A percentile compares a stretch with the other conserved stretches of the same genome.
Evolutionary conservation across 495 filamentous ascomycete species (phyloP).

Genomic region (Melanomma pulvis-pyrius): DNA sequence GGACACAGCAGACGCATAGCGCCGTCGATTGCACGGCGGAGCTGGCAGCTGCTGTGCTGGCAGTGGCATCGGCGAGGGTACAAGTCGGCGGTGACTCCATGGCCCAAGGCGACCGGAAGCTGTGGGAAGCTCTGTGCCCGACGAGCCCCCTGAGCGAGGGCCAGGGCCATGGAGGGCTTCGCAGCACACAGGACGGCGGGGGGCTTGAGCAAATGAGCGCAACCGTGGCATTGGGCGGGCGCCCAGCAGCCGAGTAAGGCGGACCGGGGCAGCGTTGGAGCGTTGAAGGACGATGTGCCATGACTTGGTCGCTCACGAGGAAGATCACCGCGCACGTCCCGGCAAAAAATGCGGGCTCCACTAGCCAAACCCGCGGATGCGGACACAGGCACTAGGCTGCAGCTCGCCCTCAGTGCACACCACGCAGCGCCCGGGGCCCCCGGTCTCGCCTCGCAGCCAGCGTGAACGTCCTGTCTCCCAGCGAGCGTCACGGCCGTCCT

Average conservation of each 20-base stretch:
- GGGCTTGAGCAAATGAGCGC: constrained; percentile 24
- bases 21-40: constrained; percentile 20
- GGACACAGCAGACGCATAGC: constrained; percentile 13
- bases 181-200: constrained; percentile 10
- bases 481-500: not conserved
- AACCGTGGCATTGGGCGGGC: constrained; percentile 36
- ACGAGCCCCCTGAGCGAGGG: constrained; percentile 37
- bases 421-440: constrained; percentile 1
- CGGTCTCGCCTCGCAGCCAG: constrained; percentile 14
- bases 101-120: constrained; percentile 12
- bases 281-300: constrained; percentile 20
- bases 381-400: constrained; percentile 14
- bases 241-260: constrained; percentile 34
- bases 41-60: constrained; percentile 25
- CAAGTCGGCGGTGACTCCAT: constrained; percentile 23
- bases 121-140: constrained; percentile 46
- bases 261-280: constrained; percentile 31
- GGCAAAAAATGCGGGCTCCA: constrained; percentile 31
- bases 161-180: constrained; percentile 30
- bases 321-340: constrained; percentile 34
- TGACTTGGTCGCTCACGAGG: constrained; percentile 23
- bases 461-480: constrained; percentile 10
- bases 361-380: constrained; percentile 26
- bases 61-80: constrained; percentile 6
- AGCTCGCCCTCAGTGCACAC: not conserved